Evolutionary conservation across 2,329 filamentous ascomycete genomes (phyloP).

Genomic region (Colletotrichum sp.): DNA sequence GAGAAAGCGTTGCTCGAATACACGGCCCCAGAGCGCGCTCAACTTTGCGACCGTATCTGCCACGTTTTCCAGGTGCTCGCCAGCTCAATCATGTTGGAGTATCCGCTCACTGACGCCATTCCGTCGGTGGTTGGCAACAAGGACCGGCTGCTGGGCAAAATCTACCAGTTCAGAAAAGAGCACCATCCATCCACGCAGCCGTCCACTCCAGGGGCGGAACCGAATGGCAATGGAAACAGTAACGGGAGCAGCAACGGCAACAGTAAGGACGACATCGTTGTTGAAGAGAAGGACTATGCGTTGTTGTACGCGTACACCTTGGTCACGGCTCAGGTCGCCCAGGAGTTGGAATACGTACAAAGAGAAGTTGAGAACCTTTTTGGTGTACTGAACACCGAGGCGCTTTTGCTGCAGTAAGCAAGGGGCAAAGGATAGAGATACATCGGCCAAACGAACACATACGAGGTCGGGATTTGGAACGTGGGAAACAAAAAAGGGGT

Average conservation of each 20-base stretch:
- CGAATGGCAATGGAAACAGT: constrained; percentile 11
- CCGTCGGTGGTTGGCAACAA: constrained; percentile 82
- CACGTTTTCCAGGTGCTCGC: constrained; percentile 88
- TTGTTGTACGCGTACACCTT: constrained; percentile 89
- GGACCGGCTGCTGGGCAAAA: constrained; percentile 83
- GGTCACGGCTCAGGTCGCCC: constrained; percentile 70
- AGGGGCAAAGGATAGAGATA: background rate
- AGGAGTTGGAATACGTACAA: constrained; percentile 66
- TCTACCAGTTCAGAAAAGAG: constrained; percentile 84
- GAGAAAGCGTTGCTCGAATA: constrained; percentile 82
- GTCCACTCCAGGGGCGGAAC: constrained; percentile 23
- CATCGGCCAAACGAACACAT: background rate
- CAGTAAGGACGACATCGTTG: constrained; percentile 36
- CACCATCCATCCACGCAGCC: constrained; percentile 47
- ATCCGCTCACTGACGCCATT: constrained; percentile 87
- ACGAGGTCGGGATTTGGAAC: background rate
- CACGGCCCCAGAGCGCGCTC: constrained; percentile 78
- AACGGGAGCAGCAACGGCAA: background rate
- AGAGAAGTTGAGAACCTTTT: constrained; percentile 67
- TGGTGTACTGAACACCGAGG: constrained; percentile 66
- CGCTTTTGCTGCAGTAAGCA: constrained; percentile 57
- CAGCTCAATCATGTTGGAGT: constrained; percentile 92
- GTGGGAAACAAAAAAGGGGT: background rate
- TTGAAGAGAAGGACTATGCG: constrained; percentile 84
- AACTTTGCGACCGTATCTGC: constrained; percentile 87